Evolutionary conservation across 768 basidiomycete species (phyloP), one percentile per base, ranked within the genome.

Genomic region (Rhizopogon vinicolor): DNA sequence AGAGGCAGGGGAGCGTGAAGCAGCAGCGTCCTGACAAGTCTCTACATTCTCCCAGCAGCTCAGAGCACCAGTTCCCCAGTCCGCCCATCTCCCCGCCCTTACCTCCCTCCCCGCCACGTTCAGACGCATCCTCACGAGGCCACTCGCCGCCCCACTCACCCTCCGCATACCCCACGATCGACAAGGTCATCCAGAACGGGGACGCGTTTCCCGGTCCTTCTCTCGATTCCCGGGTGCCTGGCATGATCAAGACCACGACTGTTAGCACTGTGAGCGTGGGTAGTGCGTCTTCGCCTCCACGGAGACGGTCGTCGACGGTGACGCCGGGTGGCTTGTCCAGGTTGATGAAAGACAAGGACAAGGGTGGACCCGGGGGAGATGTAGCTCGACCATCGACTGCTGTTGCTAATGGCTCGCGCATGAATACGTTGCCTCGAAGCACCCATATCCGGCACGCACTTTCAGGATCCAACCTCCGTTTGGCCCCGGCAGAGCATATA

Each of bases 1-100:
- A 75, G 41, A 71, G 78, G 19, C 76, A 76, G 60, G 33, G 56
- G 54, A 58, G 51, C 16, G 58, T 62, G n/a, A 60, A 52, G 53
- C 63, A 54, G 9, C 18, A 35, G 8, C 33, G 35, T 5, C 51
- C 18, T 41, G 54, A 43, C 35, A 44, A 18, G 44, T 37, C 44
- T 31, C 48, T 28, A 53, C 57, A 40, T 18, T 48, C 57, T 12
- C 54, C 44, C 2, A 61, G 45, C 12, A 43, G 3, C 7, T 41
- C n/a, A 14, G 33, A 35, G n/a, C 42, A 51, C 18, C 28, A 41
- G n/a, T 10, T 10, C 8, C 16, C 48, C 12, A 49, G 44, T 16
- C 18, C 43, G 7, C 60, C 56, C 28, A 52, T 60, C 3, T 51
- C 64, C 13, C 9, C 33, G 14, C 33, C 13, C 33, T 19, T 35